Evolutionary conservation across 805 yeast genomes (phyloP), one percentile per base, ranked within the genome.

Genomic region (Clavispora asparagi): DNA sequence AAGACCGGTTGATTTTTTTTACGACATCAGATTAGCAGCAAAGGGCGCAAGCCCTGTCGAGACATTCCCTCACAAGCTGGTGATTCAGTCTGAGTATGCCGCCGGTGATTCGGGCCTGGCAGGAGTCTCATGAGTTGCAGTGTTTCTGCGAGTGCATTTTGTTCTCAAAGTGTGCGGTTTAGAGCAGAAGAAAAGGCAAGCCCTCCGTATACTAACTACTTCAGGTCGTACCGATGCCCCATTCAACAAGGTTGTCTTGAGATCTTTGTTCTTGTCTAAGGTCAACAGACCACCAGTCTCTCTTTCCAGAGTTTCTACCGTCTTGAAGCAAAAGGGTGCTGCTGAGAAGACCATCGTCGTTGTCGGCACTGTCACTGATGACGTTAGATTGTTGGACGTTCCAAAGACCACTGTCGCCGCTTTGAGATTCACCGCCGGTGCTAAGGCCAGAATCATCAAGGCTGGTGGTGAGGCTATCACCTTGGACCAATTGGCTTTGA

Each of bases 381-480:
- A 94, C 79, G 77, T 78, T 85, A 91, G 98, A 83, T 77, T 94
- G 74, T 79, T 81, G 61, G 88, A 83, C 66, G 82, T 88, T 83
- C 98, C 98, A 80, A 91, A 91, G 85, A 79, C 92, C 69, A 87
- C 98, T 60, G 88, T 94, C 66, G 98, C 99, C 70, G 99, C 99
- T 76, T 86, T 94, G 76, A 90, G 96, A 80, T 91, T 94, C 90
- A 94, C 99, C 65, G 95, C 94, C 69, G 87, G 94, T 78, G 99
- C 99, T 75, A 89, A 86, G 78, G 97, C 97, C 70, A 89, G 87
- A 77, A 94, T 94, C 74, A 65, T 82, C 68, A 92, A 92, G 84
- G 92, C 92, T 71, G 99, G 99, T 79, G 99, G 99, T 84, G 99
- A 94, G 83, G 89, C 89, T 70, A 86, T 94, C 85, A 94, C 99